Conservation (phyloP, 768 basidiomycete genomes). For the Boletus rubropictus region DNA sequence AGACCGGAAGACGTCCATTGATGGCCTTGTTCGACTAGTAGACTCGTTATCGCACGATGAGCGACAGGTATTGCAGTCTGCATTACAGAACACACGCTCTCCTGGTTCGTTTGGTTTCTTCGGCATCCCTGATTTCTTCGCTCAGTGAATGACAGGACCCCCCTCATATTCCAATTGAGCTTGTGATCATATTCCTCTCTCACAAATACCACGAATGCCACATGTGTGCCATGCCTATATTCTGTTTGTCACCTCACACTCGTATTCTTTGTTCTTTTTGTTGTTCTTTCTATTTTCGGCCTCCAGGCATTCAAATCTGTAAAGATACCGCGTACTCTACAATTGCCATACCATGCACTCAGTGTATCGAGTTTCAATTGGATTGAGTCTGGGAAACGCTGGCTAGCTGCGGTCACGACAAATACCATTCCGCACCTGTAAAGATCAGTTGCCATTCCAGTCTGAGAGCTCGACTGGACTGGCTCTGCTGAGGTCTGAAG, state of each 20-base stretch:
- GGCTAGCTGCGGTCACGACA: no score
- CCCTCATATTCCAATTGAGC: conserved; percentile 35
- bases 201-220: conserved; percentile 5
- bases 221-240: not conserved
- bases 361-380: not conserved
- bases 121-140: not conserved
- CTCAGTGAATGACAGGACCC: conserved; percentile 29
- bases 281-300: conserved; percentile 5
- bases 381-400: not conserved
- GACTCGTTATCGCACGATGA: conserved; percentile 72
- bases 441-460: no score
- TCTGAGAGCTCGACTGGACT: no score
- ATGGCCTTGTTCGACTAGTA: conserved; percentile 67
- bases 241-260: not conserved
- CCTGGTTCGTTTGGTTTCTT: conserved; percentile 43
- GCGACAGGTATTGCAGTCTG: conserved; percentile 50
- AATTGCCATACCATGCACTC: conserved; percentile 12
- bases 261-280: not conserved
- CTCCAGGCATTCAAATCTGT: conserved; percentile 10
- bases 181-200: not conserved
- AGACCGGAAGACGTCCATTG: conserved; percentile 72
- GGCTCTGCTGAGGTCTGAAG: no score
- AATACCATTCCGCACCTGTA: not conserved
- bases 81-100: conserved; percentile 56
- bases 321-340: conserved; percentile 19